A percentile compares a stretch with the other conserved stretches of the same genome.
phyloP scores from a whole-genome alignment of 768 basidiomycete species.

The Plicaturopsis crispa region DNA sequence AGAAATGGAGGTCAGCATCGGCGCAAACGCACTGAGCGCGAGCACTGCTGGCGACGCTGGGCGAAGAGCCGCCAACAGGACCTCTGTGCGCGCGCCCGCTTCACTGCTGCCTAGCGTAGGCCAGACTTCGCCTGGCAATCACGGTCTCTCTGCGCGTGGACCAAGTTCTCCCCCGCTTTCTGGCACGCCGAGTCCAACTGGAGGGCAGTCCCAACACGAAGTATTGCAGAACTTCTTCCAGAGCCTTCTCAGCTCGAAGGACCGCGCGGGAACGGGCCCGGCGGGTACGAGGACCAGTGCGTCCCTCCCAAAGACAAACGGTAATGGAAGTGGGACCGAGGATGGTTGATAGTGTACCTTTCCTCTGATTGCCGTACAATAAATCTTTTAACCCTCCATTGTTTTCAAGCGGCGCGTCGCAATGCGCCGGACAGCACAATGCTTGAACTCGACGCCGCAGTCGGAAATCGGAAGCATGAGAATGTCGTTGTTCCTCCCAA shows the following conservation, averaged over 20 bases:
- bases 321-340: constrained; percentile 26
- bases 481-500: too few species aligned
- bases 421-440: too few species aligned
- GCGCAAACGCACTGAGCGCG: too few species aligned
- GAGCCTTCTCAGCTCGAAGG: constrained; percentile 66
- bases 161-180: constrained; percentile 21
- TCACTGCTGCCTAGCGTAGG: too few species aligned
- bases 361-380: too few species aligned
- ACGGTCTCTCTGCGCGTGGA: constrained; percentile 2
- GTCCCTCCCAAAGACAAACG: constrained; percentile 23
- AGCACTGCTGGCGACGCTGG: constrained; percentile 28
- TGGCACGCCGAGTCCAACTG: constrained; percentile 34
- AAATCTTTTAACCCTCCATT: constrained; percentile 1
- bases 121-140: too few species aligned
- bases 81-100: constrained; percentile 1
- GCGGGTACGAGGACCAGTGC: constrained; percentile 11
- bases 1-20: too few species aligned
- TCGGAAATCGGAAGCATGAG: too few species aligned
- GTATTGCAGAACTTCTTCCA: constrained; percentile 87
- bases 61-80: constrained; percentile 10
- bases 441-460: too few species aligned
- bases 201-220: constrained; percentile 70
- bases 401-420: constrained; percentile 7
- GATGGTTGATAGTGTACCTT: constrained; percentile 24
- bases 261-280: too few species aligned